Evolutionary conservation across 1,284 basidiomycete species (phyloP).

Genomic region (Tetrapyrgos nigripes): DNA sequence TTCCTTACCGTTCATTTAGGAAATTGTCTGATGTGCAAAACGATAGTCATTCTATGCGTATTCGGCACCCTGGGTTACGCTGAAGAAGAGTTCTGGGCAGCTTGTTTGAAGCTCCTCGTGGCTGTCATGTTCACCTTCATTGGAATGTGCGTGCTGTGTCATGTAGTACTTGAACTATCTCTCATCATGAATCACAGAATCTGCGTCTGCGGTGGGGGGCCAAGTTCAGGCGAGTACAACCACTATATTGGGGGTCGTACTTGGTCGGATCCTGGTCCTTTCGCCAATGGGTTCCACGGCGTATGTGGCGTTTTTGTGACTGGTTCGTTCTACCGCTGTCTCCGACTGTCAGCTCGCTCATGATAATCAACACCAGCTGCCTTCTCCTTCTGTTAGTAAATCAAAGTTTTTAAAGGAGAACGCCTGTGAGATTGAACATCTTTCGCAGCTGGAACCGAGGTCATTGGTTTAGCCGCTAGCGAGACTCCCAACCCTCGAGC

Average conservation of each 20-base stretch:
- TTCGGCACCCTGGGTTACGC: slow-evolving; percentile 56
- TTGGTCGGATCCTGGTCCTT: slow-evolving; percentile 59
- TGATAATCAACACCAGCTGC: slow-evolving; percentile 4
- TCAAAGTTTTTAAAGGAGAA: background rate
- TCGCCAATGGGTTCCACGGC: slow-evolving; percentile 48
- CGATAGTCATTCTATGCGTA: slow-evolving; percentile 39
- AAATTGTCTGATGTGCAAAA: slow-evolving; percentile 4
- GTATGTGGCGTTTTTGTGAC: background rate
- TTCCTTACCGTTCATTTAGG: background rate
- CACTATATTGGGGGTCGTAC: slow-evolving; percentile 50
- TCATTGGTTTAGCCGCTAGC: slow-evolving; percentile 68
- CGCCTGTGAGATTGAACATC: slow-evolving; percentile 22
- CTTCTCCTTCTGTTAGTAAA: slow-evolving; percentile 13
- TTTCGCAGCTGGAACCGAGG: slow-evolving; percentile 60
- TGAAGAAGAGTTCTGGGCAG: slow-evolving; percentile 63
- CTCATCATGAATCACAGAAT: slow-evolving; percentile 28
- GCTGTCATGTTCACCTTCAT: slow-evolving; percentile 62
- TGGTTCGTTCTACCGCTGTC: slow-evolving; percentile 23
- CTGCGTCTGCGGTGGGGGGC: slow-evolving; percentile 53
- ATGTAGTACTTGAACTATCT: background rate
- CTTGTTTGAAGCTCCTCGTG: slow-evolving; percentile 58
- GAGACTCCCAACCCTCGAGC: slow-evolving; percentile 64
- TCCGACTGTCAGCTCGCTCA: background rate
- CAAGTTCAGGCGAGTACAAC: slow-evolving; percentile 39
- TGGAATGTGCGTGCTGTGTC: slow-evolving; percentile 40